Percentiles rank a stretch among this genome's conserved stretches.
Conservation (phyloP, 73 alveolate species). For the Symbiodinium natans region DNA sequence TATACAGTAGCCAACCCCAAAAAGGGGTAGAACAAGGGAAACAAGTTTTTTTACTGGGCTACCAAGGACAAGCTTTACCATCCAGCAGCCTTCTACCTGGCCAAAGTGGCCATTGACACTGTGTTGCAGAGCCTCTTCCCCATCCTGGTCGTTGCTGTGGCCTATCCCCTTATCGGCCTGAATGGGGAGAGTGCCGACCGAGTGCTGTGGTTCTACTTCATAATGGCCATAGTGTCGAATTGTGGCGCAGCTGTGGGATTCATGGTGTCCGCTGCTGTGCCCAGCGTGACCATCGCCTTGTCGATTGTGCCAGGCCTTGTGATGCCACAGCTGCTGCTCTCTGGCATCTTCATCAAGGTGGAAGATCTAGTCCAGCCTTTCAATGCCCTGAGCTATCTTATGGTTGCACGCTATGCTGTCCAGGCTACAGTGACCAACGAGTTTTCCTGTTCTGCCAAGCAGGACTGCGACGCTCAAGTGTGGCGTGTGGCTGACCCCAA, state of each 20-base stretch:
- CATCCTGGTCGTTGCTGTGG: slow-evolving; percentile 48
- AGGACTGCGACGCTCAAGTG: not conserved
- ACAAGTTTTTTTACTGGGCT: too few relatives aligned
- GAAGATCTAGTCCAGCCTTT: slow-evolving; percentile 50
- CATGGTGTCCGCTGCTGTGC: slow-evolving; percentile 65
- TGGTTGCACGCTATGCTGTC: slow-evolving; percentile 85
- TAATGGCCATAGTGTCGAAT: slow-evolving; percentile 58
- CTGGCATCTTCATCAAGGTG: slow-evolving; percentile 85
- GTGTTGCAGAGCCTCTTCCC: slow-evolving; percentile 52
- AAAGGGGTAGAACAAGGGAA: too few relatives aligned
- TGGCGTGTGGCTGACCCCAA: slow-evolving; percentile 11
- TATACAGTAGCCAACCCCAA: too few relatives aligned
- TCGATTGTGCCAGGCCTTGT: slow-evolving; percentile 68
- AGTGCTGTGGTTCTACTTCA: slow-evolving; percentile 34
- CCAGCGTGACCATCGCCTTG: slow-evolving; percentile 48
- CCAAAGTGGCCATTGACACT: slow-evolving; percentile 49
- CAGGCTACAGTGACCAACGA: slow-evolving; percentile 17
- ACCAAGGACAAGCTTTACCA: slow-evolving; percentile 87
- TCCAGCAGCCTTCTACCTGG: slow-evolving; percentile 55
- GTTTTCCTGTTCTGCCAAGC: slow-evolving; percentile 29
- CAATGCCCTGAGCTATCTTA: slow-evolving; percentile 59
- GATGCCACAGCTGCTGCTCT: slow-evolving; percentile 64
- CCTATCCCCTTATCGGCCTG: slow-evolving; percentile 54
- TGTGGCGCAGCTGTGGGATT: slow-evolving; percentile 67
- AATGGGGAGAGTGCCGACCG: slow-evolving; percentile 53